Evolutionary conservation across 805 yeast species (phyloP).

Genomic region (Candida chilensis): DNA sequence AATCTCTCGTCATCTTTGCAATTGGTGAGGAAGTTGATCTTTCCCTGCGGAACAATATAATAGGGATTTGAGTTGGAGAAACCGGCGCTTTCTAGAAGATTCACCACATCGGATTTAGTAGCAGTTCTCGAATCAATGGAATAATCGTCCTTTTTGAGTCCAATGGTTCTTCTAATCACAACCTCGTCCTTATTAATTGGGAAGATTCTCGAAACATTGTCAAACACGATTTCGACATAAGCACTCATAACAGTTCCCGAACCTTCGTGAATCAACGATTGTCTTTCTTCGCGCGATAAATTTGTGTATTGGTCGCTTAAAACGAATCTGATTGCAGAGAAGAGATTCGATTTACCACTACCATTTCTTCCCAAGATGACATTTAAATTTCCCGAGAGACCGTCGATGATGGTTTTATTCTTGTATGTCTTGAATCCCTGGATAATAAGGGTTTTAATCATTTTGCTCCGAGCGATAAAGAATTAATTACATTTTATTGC

Average conservation of each 20-base stretch:
- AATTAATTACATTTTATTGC: too few species aligned
- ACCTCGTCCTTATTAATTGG: constrained; percentile 64
- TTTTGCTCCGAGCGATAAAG: too few species aligned
- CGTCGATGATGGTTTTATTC: constrained; percentile 69
- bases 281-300: constrained; percentile 78
- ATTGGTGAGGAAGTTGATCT: constrained; percentile 79
- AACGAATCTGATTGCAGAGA: constrained; percentile 91
- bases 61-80: constrained; percentile 86
- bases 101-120: constrained; percentile 72
- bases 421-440: constrained; percentile 94
- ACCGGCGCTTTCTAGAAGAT: constrained; percentile 83
- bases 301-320: constrained; percentile 83
- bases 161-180: constrained; percentile 77
- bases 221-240: constrained; percentile 83
- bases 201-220: constrained; percentile 69
- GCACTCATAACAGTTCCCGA: constrained; percentile 88
- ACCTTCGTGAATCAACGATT: constrained; percentile 83
- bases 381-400: constrained; percentile 73
- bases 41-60: constrained; percentile 95
- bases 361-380: constrained; percentile 88
- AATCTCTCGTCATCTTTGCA: constrained; percentile 82
- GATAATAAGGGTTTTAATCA: too few species aligned
- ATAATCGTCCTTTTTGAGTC: constrained; percentile 88
- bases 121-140: constrained; percentile 74
- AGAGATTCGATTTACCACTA: constrained; percentile 94